These are phyloP conservation scores for Rhododendron molle DNA, from an alignment of 148 eudicot genomes.

Conservation along the genomic window DNA sequence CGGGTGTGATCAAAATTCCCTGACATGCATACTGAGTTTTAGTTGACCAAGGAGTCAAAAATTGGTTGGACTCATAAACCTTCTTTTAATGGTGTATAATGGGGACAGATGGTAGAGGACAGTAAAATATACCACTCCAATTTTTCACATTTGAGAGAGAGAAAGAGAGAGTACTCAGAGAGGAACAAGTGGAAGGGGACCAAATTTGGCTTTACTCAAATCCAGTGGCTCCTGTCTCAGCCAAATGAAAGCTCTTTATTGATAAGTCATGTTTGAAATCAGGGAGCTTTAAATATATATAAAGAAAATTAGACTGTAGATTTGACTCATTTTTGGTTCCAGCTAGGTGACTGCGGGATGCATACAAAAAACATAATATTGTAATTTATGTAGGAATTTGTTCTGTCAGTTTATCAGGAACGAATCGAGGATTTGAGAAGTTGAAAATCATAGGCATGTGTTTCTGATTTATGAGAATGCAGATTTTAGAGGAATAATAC, in stretches of 20 bases:
- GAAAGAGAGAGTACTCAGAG: constrained; percentile 21
- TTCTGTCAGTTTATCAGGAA: neutral
- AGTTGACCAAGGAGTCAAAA: constrained; percentile 41
- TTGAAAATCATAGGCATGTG: constrained; percentile 3
- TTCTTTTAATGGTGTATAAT: constrained; percentile 34
- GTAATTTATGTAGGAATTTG: neutral
- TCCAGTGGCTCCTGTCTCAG: constrained; percentile 39
- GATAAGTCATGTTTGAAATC: neutral
- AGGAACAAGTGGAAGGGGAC: constrained; percentile 24
- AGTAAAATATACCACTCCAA: constrained; percentile 32
- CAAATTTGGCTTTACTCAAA: constrained; percentile 34
- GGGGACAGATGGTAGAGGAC: constrained; percentile 40
- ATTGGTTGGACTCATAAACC: constrained; percentile 23
- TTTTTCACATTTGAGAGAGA: constrained; percentile 15
- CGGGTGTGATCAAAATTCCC: constrained; percentile 43
- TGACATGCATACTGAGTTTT: constrained; percentile 39
- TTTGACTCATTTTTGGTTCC: neutral
- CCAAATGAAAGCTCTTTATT: neutral
- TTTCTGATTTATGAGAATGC: neutral
- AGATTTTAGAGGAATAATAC: neutral
- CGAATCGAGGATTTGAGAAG: constrained; percentile 1
- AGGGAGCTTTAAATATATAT: neutral
- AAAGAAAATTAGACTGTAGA: neutral
- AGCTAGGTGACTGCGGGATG: neutral
- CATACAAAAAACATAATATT: neutral